Conservation (phyloP, 306 rosid genomes). For the Erythrophleum fordii region DNA sequence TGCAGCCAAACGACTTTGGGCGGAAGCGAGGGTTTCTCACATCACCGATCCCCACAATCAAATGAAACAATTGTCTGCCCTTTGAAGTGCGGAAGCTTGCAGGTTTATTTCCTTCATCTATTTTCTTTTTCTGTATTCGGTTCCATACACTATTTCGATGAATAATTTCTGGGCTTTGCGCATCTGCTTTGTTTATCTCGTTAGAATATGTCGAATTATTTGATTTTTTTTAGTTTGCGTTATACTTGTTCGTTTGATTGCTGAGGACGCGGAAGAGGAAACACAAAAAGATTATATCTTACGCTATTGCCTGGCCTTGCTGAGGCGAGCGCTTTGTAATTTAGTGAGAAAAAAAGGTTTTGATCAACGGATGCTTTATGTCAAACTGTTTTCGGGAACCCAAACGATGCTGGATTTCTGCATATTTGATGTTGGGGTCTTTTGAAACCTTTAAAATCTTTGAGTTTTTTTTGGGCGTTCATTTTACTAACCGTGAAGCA, state of each 20-base stretch:
- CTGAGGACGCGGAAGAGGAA: background rate
- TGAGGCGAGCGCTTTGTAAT: background rate
- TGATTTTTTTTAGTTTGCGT: background rate
- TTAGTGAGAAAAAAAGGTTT: background rate
- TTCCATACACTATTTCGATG: background rate
- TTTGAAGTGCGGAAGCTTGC: conserved; percentile 34
- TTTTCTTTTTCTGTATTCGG: conserved; percentile 5
- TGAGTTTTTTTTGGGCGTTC: background rate
- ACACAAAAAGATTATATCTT: background rate
- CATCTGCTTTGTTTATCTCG: conserved; percentile 21
- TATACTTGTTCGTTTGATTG: background rate
- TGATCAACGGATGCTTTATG: background rate
- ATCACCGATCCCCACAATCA: background rate
- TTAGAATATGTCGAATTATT: background rate
- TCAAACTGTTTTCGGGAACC: background rate
- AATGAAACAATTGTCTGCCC: conserved; percentile 29
- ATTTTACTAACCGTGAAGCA: conserved; percentile 1
- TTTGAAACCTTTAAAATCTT: background rate
- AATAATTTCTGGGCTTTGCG: background rate
- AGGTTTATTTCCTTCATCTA: conserved; percentile 26
- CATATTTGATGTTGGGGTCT: background rate
- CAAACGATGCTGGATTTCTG: background rate
- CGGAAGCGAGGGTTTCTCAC: conserved; percentile 50
- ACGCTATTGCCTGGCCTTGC: background rate
- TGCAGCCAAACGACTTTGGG: conserved; percentile 31